These are phyloP conservation scores for Scytalidium lignicola DNA, from an alignment of 2,329 filamentous ascomycete species.

Conservation along the genomic window DNA sequence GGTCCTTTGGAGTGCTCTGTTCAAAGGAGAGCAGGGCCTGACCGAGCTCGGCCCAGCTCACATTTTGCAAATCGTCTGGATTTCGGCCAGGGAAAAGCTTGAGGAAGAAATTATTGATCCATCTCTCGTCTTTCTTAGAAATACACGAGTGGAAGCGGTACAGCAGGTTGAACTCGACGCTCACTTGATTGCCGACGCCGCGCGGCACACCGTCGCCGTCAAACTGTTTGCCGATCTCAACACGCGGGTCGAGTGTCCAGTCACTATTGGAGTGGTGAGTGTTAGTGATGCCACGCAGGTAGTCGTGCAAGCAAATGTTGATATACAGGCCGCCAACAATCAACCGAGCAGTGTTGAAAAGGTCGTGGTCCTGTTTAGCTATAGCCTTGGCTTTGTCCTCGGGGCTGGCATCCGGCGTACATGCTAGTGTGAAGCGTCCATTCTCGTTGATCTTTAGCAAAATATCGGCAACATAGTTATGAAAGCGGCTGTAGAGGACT, in stretches of 20 bases:
- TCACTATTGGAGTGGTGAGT: conserved; percentile 31
- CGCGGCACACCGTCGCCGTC: conserved; percentile 54
- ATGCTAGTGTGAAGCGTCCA: conserved; percentile 55
- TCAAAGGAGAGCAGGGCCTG: too few relatives aligned
- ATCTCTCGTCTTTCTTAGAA: neutral
- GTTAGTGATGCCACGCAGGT: conserved; percentile 60
- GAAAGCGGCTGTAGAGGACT: conserved; percentile 76
- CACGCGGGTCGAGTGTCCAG: conserved; percentile 75
- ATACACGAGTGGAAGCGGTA: conserved; percentile 56
- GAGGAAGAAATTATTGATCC: neutral
- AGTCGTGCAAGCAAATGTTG: conserved; percentile 72
- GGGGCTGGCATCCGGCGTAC: conserved; percentile 34
- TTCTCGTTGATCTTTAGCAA: conserved; percentile 78
- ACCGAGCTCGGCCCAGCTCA: too few relatives aligned
- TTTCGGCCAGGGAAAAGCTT: conserved; percentile 37
- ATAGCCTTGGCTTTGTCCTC: conserved; percentile 46
- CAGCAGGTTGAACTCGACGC: conserved; percentile 80
- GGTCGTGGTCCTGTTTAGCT: conserved; percentile 68
- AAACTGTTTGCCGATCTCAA: conserved; percentile 44
- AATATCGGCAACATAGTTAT: conserved; percentile 77
- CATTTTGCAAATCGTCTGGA: conserved; percentile 45
- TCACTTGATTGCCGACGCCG: conserved; percentile 78
- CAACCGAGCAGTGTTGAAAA: conserved; percentile 71
- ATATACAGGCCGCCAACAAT: conserved; percentile 70
- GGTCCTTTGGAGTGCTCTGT: conserved; percentile 42